A percentile compares a stretch with the other conserved stretches of the same genome.
These are phyloP conservation scores for Candida parachauliodes DNA, from an alignment of 805 yeast genomes.

Conservation along the genomic window DNA sequence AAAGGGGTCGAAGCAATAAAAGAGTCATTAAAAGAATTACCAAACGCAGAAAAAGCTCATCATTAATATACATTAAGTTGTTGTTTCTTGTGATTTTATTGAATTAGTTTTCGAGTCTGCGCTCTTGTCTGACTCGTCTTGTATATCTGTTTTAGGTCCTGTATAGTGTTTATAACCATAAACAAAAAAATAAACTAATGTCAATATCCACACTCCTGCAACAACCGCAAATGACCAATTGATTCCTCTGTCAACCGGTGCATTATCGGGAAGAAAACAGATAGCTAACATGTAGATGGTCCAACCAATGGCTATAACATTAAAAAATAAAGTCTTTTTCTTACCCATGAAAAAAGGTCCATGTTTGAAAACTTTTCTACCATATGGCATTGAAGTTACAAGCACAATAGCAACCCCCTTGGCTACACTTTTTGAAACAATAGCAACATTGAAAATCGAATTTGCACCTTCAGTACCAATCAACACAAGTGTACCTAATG, in stretches of 20 bases:
- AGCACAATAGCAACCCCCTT: constrained; percentile 54
- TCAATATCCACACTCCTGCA: constrained; percentile 57
- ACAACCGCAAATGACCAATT: constrained; percentile 70
- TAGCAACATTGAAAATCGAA: constrained; percentile 13
- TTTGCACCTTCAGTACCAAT: constrained; percentile 24
- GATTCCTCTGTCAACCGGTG: constrained; percentile 30
- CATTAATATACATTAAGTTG: constrained; percentile 21
- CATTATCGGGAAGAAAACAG: constrained; percentile 57
- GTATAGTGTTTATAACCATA: constrained; percentile 52
- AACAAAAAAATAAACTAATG: constrained; percentile 47
- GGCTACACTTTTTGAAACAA: constrained; percentile 57
- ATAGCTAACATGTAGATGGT: constrained; percentile 51
- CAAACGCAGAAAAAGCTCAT: constrained; percentile 47
- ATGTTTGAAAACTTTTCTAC: constrained; percentile 50
- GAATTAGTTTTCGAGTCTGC: no score
- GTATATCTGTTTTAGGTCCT: constrained; percentile 46
- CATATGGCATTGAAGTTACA: constrained; percentile 30
- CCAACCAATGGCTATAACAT: constrained; percentile 46
- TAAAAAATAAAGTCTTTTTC: constrained; percentile 39
- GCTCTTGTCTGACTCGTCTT: not conserved
- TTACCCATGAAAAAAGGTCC: constrained; percentile 67
- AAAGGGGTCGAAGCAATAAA: constrained; percentile 77
- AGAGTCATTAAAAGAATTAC: constrained; percentile 51
- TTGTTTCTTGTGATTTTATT: not conserved
- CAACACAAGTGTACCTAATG: constrained; percentile 38